phyloP scores from a whole-genome alignment of 148 eudicot species.

The Amaranthus hypochondriacus region DNA sequence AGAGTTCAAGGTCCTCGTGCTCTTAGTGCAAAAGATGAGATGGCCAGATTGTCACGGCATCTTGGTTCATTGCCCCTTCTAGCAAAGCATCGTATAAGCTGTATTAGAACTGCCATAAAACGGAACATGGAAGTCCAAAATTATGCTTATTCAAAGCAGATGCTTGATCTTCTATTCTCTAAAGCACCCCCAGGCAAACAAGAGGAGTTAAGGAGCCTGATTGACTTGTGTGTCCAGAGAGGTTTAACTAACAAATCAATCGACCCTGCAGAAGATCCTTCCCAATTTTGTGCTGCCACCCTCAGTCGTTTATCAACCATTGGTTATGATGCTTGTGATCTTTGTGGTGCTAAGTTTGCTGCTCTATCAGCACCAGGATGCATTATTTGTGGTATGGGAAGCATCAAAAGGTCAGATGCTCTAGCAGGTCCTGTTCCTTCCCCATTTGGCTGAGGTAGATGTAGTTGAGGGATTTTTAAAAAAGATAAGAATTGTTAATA shows the following conservation, averaged over 20 bases:
- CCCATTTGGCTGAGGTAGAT: conserved; percentile 67
- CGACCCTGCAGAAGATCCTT: conserved; percentile 91
- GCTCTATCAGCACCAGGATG: conserved; percentile 89
- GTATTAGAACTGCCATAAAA: conserved; percentile 92
- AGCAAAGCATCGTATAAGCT: conserved; percentile 88
- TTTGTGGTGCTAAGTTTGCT: conserved; percentile 89
- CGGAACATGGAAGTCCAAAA: conserved; percentile 96
- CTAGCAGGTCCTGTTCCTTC: conserved; percentile 69
- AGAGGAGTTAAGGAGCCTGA: conserved; percentile 88
- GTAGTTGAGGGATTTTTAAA: not conserved
- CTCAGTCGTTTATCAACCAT: conserved; percentile 95
- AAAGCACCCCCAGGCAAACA: conserved; percentile 93
- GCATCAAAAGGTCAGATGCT: conserved; percentile 92
- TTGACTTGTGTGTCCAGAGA: conserved; percentile 82
- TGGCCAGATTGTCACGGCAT: conserved; percentile 88
- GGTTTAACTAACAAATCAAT: conserved; percentile 87
- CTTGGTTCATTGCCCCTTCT: conserved; percentile 92
- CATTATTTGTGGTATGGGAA: conserved; percentile 97
- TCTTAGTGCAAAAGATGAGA: conserved; percentile 94
- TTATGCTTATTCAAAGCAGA: conserved; percentile 79
- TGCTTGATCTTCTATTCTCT: conserved; percentile 85
- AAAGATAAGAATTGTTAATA: not conserved
- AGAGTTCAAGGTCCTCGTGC: conserved; percentile 84
- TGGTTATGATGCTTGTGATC: conserved; percentile 94
- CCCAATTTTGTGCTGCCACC: conserved; percentile 96